Evolutionary conservation across 352 stramenopile genomes (phyloP).

Genomic region (Phytophthora hibernalis): DNA sequence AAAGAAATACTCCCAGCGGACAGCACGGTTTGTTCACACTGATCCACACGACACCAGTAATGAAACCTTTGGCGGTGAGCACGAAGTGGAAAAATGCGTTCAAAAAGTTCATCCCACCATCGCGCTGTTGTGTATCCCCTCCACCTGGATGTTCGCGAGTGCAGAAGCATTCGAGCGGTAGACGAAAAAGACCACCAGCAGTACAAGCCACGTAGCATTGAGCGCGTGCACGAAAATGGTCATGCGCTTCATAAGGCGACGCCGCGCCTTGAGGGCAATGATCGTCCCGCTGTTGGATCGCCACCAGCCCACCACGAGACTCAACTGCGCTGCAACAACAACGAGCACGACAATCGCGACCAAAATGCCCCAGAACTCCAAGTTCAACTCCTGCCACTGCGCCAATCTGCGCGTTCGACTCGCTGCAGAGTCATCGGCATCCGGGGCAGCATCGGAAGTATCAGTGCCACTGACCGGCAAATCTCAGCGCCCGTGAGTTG

Average conservation of each 20-base stretch:
- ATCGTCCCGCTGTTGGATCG: conserved; percentile 80
- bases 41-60: conserved; percentile 70
- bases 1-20: conserved; percentile 40
- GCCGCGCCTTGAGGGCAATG: conserved; percentile 69
- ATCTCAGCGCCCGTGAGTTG: conserved; percentile 57
- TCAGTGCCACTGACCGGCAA: conserved; percentile 55
- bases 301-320: conserved; percentile 77
- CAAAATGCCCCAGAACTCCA: conserved; percentile 67
- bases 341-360: conserved; percentile 65
- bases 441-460: conserved; percentile 56
- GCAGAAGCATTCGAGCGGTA: conserved; percentile 57
- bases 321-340: conserved; percentile 62
- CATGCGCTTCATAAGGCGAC: conserved; percentile 82
- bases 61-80: conserved; percentile 69
- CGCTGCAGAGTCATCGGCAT: conserved; percentile 25
- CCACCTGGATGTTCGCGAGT: conserved; percentile 45
- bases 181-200: conserved; percentile 67
- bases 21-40: conserved; percentile 72
- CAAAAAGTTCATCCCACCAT: conserved; percentile 43
- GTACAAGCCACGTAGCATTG: conserved; percentile 67
- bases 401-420: conserved; percentile 34
- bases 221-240: conserved; percentile 74
- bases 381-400: conserved; percentile 68
- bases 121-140: conserved; percentile 6
- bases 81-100: conserved; percentile 66